Conservation (phyloP, 202 grass and related monocot genomes). For the Schoenoplectus triqueter region DNA sequence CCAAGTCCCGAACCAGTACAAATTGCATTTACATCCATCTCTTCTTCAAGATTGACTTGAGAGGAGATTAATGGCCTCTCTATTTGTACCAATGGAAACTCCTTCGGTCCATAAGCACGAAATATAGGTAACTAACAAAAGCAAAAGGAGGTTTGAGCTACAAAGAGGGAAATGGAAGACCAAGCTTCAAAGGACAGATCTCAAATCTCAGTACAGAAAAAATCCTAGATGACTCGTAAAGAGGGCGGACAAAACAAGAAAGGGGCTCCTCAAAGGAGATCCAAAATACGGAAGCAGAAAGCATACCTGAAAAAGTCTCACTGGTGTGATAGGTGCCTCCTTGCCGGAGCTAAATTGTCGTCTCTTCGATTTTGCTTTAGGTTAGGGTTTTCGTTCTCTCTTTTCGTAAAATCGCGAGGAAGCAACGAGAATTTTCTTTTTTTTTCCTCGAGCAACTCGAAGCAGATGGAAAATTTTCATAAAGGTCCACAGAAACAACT, state of each 20-base stretch:
- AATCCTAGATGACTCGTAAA: background rate
- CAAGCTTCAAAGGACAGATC: background rate
- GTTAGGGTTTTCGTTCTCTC: slow-evolving; percentile 36
- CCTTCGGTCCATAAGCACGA: slow-evolving; percentile 9
- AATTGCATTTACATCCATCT: background rate
- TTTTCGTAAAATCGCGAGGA: slow-evolving; percentile 32
- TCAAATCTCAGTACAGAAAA: background rate
- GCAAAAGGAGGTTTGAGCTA: background rate
- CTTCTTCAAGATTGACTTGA: background rate
- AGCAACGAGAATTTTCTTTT: background rate
- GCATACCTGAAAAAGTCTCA: background rate
- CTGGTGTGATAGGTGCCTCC: background rate
- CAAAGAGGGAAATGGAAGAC: background rate
- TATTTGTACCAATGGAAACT: slow-evolving; percentile 8
- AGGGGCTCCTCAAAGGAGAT: slow-evolving; percentile 4
- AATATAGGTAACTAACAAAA: background rate
- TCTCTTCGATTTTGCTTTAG: slow-evolving; percentile 15
- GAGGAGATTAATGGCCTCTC: background rate
- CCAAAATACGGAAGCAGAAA: background rate
- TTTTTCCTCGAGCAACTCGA: background rate
- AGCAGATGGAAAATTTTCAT: background rate
- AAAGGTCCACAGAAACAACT: too few species aligned
- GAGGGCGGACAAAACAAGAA: background rate
- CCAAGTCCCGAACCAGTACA: slow-evolving; percentile 1
- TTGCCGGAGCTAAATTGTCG: background rate